phyloP scores from a whole-genome alignment of 768 basidiomycete genomes.

The Mycena chlorophos region DNA sequence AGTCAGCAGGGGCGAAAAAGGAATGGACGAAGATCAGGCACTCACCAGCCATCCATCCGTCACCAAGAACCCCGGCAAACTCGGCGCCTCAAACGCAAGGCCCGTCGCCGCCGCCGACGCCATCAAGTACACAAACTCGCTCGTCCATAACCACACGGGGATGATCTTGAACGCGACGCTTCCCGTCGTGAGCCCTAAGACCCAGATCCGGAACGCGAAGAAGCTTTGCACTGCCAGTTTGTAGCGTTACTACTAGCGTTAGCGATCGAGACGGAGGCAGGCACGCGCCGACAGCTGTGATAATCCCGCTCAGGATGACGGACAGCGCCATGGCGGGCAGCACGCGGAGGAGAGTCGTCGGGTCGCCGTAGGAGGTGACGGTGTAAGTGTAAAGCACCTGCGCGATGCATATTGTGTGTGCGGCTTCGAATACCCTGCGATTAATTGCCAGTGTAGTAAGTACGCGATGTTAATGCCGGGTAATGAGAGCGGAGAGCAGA shows the following conservation, averaged over 20 bases:
- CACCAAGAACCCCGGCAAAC: background rate
- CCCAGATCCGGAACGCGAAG: background rate
- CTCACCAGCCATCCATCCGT: background rate
- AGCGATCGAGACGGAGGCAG: background rate
- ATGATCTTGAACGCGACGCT: background rate
- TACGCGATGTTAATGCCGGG: background rate
- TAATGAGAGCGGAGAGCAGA: background rate
- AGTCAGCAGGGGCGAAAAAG: too few relatives aligned
- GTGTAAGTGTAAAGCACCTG: background rate
- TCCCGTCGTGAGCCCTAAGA: background rate
- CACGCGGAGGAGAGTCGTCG: background rate
- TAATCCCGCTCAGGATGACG: background rate
- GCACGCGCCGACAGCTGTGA: background rate
- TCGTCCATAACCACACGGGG: background rate
- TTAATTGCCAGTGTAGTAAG: background rate
- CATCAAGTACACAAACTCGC: background rate
- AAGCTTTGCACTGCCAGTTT: background rate
- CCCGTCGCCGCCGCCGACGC: background rate
- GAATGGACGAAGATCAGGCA: too few relatives aligned
- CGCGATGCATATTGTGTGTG: background rate
- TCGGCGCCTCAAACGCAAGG: background rate
- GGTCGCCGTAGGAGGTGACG: background rate
- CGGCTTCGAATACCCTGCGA: background rate
- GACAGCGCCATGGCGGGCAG: background rate
- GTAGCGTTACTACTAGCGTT: background rate